Evolutionary conservation across 805 yeast genomes (phyloP), one percentile per base, ranked within the genome.

Genomic region (Pichia rugopelliculosa): DNA sequence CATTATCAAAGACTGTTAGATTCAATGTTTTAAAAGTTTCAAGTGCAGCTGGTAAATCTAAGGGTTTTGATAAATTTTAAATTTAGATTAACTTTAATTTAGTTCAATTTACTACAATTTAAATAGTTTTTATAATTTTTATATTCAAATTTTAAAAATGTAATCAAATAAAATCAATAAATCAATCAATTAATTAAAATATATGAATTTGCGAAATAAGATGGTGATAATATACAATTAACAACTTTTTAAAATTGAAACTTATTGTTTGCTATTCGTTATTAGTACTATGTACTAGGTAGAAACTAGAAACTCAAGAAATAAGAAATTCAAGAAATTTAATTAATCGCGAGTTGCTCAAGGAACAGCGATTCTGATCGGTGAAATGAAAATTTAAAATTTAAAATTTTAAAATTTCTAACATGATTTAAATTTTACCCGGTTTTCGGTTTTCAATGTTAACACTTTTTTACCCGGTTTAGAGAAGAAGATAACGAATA

Each of bases 1-100:
- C 99, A 70, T 78, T 93, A 74, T 93, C 99, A 69, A 93, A 93
- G 80, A 93, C 99, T 66, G 97, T 93, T 69, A 91, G 99, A 87
- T 93, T 93, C 87, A 93, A 93, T 84, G 99, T 93, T 69, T 80
- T 93, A 71, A 89, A 90, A 79, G 96, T 93, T 70, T 78, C 90
- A 69, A 77, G 89, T 69, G 82, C 93, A 72, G 77, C 80, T 66
- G 87, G 90, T 73, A 84, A 85, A 77, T 72, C 88, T 61, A 93
- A 93, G 87, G 88, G 87, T 79, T 93, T 93, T 83, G 67, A 89
- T 77, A 93, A 93, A 80, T 93, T 93, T 77, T 93, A 91, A 87
- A 65, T 60, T 40, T 46, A 18, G 12, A 10, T 26, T 25, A 38
- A 21, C 18, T 21, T 27, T 26, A 45, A 33, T 23, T 17, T 25